Conservation (phyloP, 2,329 filamentous ascomycete species). For the Neonectria sp. region DNA sequence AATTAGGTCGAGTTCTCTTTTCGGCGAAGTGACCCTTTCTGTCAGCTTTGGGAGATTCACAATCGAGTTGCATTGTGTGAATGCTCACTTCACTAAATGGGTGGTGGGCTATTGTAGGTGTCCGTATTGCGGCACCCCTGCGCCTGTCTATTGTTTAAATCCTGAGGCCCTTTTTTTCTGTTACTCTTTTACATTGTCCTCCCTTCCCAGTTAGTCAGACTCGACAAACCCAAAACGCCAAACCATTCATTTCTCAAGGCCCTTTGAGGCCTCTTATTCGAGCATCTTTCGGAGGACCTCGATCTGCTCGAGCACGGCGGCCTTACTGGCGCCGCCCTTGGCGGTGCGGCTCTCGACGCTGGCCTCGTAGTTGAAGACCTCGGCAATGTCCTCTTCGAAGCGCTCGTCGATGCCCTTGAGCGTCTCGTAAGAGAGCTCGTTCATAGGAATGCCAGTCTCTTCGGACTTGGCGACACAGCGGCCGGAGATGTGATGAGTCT, state of each 20-base stretch:
- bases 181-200: not conserved
- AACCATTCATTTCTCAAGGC: conserved; percentile 1
- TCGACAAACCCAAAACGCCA: conserved; percentile 17
- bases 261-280: conserved; percentile 27
- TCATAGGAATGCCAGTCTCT: conserved; percentile 74
- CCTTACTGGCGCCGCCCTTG: conserved; percentile 83
- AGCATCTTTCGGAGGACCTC: conserved; percentile 61
- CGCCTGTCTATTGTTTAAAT: conserved; percentile 9
- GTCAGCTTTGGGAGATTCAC: not conserved
- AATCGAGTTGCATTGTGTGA: not conserved
- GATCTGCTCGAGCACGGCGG: conserved; percentile 76
- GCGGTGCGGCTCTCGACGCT: conserved; percentile 86
- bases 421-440: conserved; percentile 76
- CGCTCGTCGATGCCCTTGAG: conserved; percentile 77
- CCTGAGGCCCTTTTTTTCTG: not conserved
- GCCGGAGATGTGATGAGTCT: conserved; percentile 85
- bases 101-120: not conserved
- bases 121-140: not conserved
- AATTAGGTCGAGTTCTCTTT: not conserved
- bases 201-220: not conserved
- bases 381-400: conserved; percentile 79
- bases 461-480: conserved; percentile 63
- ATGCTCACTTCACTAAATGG: not conserved
- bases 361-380: conserved; percentile 84
- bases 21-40: not conserved